Evolutionary conservation across 192 early-diverging fungal genomes (phyloP).

Genomic region (Coemansia sp.): DNA sequence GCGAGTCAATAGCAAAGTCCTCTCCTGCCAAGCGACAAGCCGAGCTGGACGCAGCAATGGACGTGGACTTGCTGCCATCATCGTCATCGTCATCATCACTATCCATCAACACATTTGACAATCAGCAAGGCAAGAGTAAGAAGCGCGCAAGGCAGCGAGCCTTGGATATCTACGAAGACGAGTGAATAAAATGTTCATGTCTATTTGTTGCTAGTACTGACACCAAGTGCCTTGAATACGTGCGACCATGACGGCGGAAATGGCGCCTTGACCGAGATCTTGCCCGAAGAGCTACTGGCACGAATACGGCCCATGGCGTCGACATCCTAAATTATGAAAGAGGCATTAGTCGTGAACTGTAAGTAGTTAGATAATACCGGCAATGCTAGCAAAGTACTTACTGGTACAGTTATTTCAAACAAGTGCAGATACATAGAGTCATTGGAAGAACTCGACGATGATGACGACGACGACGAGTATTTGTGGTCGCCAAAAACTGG

Average conservation of each 20-base stretch:
- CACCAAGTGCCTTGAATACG: conserved; percentile 16
- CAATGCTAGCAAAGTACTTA: conserved; percentile 5
- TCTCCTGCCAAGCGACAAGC: background rate
- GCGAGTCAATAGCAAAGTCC: background rate
- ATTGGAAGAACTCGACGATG: no score
- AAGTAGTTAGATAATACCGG: no score
- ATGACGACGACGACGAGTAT: background rate
- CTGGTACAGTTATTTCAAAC: conserved; percentile 16
- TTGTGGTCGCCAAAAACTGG: conserved; percentile 36
- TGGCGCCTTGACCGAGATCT: conserved; percentile 22
- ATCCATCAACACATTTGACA: background rate
- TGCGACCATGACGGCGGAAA: conserved; percentile 33
- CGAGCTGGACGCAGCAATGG: conserved; percentile 5
- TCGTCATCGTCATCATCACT: no score
- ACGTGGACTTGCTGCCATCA: background rate
- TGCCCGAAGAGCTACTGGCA: background rate
- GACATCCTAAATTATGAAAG: conserved; percentile 20
- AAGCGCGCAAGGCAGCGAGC: conserved; percentile 13
- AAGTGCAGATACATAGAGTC: conserved; percentile 27
- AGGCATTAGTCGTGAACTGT: no score
- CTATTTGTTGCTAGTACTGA: background rate
- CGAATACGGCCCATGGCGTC: background rate
- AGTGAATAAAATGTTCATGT: background rate
- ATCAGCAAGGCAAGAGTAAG: background rate
- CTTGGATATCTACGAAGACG: conserved; percentile 18